A percentile compares a stretch with the other conserved stretches of the same genome.
Conservation (phyloP, 2,329 filamentous ascomycete species). For the Penicillium sp. region DNA sequence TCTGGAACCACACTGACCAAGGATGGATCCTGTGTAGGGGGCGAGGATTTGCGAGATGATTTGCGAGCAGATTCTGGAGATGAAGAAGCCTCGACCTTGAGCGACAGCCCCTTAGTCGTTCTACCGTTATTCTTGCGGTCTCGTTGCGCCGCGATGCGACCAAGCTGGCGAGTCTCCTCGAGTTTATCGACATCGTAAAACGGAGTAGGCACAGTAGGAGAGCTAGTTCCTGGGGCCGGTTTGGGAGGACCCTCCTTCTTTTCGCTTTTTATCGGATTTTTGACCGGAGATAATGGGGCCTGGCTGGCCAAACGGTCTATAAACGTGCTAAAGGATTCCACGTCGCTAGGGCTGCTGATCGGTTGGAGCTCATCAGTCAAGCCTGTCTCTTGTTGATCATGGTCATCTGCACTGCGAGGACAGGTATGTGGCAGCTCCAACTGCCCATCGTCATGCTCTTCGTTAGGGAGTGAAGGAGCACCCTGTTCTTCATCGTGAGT, state of each 20-base stretch:
- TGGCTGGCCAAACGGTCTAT: conserved; percentile 15
- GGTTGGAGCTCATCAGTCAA: conserved; percentile 21
- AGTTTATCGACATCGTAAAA: conserved; percentile 37
- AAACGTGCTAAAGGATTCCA: conserved; percentile 17
- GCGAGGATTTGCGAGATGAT: not conserved
- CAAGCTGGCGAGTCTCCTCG: conserved; percentile 20
- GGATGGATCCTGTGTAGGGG: conserved; percentile 17
- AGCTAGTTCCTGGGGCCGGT: conserved; percentile 7
- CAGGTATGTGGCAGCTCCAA: conserved; percentile 14
- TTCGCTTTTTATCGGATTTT: conserved; percentile 13
- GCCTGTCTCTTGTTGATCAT: conserved; percentile 1
- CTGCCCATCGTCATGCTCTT: conserved; percentile 3
- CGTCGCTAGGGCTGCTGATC: conserved; percentile 21
- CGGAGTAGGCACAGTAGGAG: conserved; percentile 35
- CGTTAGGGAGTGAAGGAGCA: not conserved
- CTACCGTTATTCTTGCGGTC: conserved; percentile 1
- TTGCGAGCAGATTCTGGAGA: conserved; percentile 13
- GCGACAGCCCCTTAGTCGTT: conserved; percentile 10
- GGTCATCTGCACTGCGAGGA: conserved; percentile 14
- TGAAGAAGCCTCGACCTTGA: conserved; percentile 16
- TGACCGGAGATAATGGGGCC: conserved; percentile 11
- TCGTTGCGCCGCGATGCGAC: conserved; percentile 10
- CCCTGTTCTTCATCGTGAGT: conserved; percentile 7
- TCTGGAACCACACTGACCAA: conserved; percentile 19
- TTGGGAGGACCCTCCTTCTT: conserved; percentile 6